Base-by-base conservation (phyloP, 2,329 filamentous ascomycete species). In the Diaporthe australafricana region DNA sequence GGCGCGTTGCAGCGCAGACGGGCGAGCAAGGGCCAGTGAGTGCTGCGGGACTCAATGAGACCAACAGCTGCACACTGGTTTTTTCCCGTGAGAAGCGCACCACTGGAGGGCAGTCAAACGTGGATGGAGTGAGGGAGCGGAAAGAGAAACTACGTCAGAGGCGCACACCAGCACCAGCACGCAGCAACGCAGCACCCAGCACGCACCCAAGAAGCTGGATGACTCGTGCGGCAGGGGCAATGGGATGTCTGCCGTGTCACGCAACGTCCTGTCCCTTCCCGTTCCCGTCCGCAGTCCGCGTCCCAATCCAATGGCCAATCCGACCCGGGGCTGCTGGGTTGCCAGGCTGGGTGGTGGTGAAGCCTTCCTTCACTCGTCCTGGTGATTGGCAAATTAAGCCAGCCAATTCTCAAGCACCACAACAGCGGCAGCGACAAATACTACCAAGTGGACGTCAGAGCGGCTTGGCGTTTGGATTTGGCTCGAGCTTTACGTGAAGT, bases 161-260 rank as follows among this genome's bases (percentile, higher is more conserved):
- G 25, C 32, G 11, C 2, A 20, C 40, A 47, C 56, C n/a, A 40
- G 22, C 56, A 45, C n/a, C n/a, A n/a, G n/a, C n/a, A n/a, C n/a
- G n/a, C n/a, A n/a, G n/a, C n/a, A n/a, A n/a, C n/a, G n/a, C 38
- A 40, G 11, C 9, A 45, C 25, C 22, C 56, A 62, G 56, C 56
- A 62, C 40, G 55, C 35, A 63, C 57, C 57, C 57, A 63, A 22
- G 57, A 22, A 27, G n/a, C 40, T 48, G 57, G 57, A 63, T 63
- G 57, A 63, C 57, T 63, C 57, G 57, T 63, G 57, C 57, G 27
- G 55, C 55, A 27, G 38, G 55, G 55, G 38, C 56, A n/a, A 32
- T 14, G 25, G 25, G 38, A 3, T 30, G 25, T 45, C 57, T 63
- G 57, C 40, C 57, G 40, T 63, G 57, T 63, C 57, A 63, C 57